Percentiles rank a stretch among this genome's conserved stretches.
phyloP scores from a whole-genome alignment of 2,329 filamentous ascomycete genomes.

The Diaporthe helianthi region DNA sequence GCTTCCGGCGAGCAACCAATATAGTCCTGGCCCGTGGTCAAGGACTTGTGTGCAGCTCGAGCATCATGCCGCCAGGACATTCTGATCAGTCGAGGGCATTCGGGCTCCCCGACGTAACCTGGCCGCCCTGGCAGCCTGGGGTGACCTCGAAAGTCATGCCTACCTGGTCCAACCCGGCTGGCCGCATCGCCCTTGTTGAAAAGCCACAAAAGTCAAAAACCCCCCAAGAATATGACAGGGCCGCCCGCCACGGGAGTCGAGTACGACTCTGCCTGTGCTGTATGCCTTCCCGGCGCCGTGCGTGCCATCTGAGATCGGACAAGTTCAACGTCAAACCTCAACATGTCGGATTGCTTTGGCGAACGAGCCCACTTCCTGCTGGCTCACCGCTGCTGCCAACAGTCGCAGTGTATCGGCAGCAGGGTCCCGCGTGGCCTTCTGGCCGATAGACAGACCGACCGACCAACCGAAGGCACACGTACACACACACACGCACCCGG shows the following conservation, averaged over 20 bases:
- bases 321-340: slow-evolving; percentile 20
- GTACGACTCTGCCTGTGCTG: slow-evolving; percentile 9
- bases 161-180: slow-evolving; percentile 18
- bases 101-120: slow-evolving; percentile 9
- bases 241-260: slow-evolving; percentile 8
- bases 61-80: neutral
- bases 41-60: neutral
- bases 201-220: slow-evolving; percentile 9
- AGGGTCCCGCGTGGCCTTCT: neutral
- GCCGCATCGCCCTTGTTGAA: neutral
- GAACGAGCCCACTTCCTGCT: slow-evolving; percentile 7
- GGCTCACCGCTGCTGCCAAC: neutral
- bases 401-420: neutral
- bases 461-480: neutral
- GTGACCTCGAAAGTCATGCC: neutral
- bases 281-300: neutral
- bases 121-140: neutral
- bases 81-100: neutral
- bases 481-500: neutral
- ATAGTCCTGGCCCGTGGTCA: neutral
- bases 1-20: neutral
- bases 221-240: slow-evolving; percentile 8
- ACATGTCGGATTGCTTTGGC: slow-evolving; percentile 1
- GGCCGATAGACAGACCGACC: neutral
- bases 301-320: slow-evolving; percentile 12